phyloP scores from a whole-genome alignment of 371 early-diverging fungal species.

The Lichtheimia ornata region DNA sequence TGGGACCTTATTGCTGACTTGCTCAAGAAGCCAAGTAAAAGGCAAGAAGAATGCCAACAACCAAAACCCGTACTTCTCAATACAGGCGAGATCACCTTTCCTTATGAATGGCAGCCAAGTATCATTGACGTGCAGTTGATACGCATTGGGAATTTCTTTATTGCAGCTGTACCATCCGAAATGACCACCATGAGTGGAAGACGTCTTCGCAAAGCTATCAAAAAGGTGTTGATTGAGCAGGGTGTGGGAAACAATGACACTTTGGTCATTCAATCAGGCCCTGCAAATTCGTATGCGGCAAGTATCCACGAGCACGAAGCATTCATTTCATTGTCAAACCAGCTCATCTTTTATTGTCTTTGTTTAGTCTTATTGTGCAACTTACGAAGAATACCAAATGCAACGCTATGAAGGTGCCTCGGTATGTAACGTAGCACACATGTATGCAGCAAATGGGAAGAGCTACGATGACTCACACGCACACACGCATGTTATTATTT shows the following conservation, averaged over 20 bases:
- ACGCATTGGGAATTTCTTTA: constrained; percentile 51
- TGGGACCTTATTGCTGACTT: constrained; percentile 50
- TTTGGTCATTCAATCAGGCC: constrained; percentile 55
- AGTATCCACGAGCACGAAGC: constrained; percentile 13
- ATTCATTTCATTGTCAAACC: too few species aligned
- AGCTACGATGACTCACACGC: too few species aligned
- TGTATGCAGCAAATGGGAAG: too few species aligned
- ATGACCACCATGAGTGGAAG: constrained; percentile 72
- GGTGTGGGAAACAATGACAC: constrained; percentile 47
- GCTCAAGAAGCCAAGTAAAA: constrained; percentile 37
- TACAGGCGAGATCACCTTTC: constrained; percentile 55
- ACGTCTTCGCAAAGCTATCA: constrained; percentile 45
- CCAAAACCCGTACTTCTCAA: constrained; percentile 65
- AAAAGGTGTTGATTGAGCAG: constrained; percentile 34
- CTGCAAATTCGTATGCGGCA: constrained; percentile 50
- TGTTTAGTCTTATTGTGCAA: constrained; percentile 60
- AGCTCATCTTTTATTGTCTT: constrained; percentile 8
- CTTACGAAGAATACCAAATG: constrained; percentile 65
- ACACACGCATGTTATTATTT: too few species aligned
- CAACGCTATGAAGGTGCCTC: constrained; percentile 73
- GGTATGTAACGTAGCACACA: constrained; percentile 17
- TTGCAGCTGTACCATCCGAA: constrained; percentile 60
- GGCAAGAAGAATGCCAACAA: constrained; percentile 51
- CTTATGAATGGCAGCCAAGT: constrained; percentile 61
- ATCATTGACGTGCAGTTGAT: constrained; percentile 58